Base-by-base conservation (phyloP, 805 yeast genomes). In the Teunomyces kruisii region DNA sequence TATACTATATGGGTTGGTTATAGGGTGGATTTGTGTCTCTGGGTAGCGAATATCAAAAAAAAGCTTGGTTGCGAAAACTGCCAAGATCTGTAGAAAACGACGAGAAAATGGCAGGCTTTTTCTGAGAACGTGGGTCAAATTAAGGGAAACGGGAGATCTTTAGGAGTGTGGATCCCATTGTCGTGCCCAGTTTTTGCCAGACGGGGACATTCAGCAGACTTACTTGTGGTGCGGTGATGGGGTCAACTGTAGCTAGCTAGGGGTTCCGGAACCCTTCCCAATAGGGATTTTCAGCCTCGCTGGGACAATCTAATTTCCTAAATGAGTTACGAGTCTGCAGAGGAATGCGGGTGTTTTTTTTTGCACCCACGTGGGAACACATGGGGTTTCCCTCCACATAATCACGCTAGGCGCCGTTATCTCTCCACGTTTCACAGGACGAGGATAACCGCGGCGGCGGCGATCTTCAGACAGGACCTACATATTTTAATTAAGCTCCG, bases 51-150 rank as follows among this genome's bases (percentile, higher is more conserved):
- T n/a, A 35, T 17, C 16, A 13, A n/a, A 35, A 35, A 33, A 35
- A 35, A 35, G 38, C 38, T 35, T 35, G 38, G 38, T 35, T 35
- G 38, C 38, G 38, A 35, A 35, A 35, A 35, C 28, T 35, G 38
- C 38, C 38, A 35, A 35, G 38, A 19, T 35, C 38, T 22, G 15
- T 9, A 3, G 7, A 24, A 26, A 17, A 35, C 16, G 38, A 35
- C 38, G 38, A 35, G 38, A 35, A 35, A 35, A 35, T 35, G 28
- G 38, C 17, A 35, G 38, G 13, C 38, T 17, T 35, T 35, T 32
- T 35, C 15, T 6, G 28, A 22, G 28, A 35, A 35, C 38, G 38
- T 35, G 38, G 38, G 38, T 35, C 17, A 8, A 19, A 35, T 35
- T 35, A 9, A 14, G 8, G 17, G 19, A 32, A 15, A 26, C 5